Evolutionary conservation across 2,329 filamentous ascomycete genomes (phyloP).

Genomic region (Lachnellula subtilissima): DNA sequence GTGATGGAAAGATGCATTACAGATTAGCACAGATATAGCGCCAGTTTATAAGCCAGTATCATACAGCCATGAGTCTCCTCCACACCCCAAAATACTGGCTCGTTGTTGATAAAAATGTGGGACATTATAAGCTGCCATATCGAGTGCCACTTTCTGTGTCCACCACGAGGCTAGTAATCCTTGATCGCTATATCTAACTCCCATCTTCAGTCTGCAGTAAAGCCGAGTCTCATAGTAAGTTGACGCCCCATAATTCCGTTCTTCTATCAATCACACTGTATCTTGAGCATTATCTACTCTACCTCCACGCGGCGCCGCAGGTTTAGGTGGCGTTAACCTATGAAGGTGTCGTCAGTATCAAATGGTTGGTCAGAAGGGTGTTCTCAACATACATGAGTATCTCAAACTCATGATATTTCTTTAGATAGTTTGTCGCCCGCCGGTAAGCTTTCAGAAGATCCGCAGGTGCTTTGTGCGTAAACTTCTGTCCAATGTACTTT

Average conservation of each 20-base stretch:
- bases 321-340: not conserved
- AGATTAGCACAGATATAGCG: too few relatives aligned
- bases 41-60: too few relatives aligned
- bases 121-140: not conserved
- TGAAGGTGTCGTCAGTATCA: not conserved
- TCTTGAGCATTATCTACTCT: not conserved
- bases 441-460: conserved; percentile 68
- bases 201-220: not conserved
- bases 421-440: conserved; percentile 61
- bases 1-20: too few relatives aligned
- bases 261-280: not conserved
- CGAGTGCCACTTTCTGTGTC: too few relatives aligned
- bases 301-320: not conserved
- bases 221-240: not conserved
- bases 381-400: conserved; percentile 57
- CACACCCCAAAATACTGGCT: too few relatives aligned
- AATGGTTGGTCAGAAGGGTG: not conserved
- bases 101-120: not conserved
- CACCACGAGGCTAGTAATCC: too few relatives aligned
- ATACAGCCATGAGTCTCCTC: too few relatives aligned
- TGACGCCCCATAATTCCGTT: not conserved
- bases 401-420: conserved; percentile 73
- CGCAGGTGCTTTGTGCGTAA: conserved; percentile 44
- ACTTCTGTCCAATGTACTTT: conserved; percentile 48
- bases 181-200: too few relatives aligned